phyloP scores from a whole-genome alignment of 345 rosid species.

The Hibiscus mutabilis region DNA sequence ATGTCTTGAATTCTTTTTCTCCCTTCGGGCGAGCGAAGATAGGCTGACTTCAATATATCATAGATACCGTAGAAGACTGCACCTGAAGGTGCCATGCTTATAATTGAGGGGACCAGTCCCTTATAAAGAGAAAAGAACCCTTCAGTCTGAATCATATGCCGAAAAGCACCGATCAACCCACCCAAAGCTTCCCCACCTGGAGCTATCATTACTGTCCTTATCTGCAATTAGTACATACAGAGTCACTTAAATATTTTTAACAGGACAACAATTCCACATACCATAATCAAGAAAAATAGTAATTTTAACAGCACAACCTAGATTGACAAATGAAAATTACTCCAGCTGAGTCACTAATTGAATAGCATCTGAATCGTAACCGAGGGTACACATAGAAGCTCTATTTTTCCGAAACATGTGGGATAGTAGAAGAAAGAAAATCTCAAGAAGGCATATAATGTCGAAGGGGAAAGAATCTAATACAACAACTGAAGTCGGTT shows the following conservation, averaged over 20 bases:
- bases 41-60: conserved; percentile 71
- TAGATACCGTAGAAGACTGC: conserved; percentile 93
- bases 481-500: not conserved
- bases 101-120: conserved; percentile 69
- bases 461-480: not conserved
- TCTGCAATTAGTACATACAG: conserved; percentile 26
- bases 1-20: conserved; percentile 53
- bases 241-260: not conserved
- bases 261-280: not conserved
- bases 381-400: no score
- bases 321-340: not conserved
- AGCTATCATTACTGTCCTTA: conserved; percentile 81
- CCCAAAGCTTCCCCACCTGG: conserved; percentile 92
- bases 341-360: not conserved
- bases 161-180: conserved; percentile 68
- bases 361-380: no score
- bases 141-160: conserved; percentile 73
- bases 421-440: not conserved
- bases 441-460: not conserved
- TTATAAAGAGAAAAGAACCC: conserved; percentile 89
- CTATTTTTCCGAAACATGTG: not conserved
- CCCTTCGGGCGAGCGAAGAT: conserved; percentile 76
- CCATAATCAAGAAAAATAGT: not conserved
- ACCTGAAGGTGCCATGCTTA: conserved; percentile 86
- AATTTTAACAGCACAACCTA: not conserved